Base-by-base conservation (phyloP, 2,329 filamentous ascomycete species). In the Diaporthe batatas region DNA sequence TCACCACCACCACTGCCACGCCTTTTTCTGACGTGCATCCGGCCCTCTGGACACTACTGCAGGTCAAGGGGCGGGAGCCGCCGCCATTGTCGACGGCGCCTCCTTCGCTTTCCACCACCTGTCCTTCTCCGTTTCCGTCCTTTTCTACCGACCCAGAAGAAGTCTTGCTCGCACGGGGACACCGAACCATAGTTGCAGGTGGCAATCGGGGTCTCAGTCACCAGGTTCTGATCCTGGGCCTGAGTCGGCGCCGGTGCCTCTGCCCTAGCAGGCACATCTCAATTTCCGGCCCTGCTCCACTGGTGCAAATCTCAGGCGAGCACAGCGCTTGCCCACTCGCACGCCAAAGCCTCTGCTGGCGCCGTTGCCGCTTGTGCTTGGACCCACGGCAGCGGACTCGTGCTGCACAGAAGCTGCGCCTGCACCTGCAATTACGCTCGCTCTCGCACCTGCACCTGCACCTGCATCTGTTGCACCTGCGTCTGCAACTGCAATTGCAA, bases 231-330 rank as follows among this genome's bases (percentile, higher is more conserved):
- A 25, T 53, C 34, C 72, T 62, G 25, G 18, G 54, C 32, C 44
- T 62, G 47, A 68, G 47, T 59, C 62, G 72, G 57, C 42, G 64
- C 42, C 68, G 58, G 36, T 47, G 12, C 34, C 16, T 62, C n/a
- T 57, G 71, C 71, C 64, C 71, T 58, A 54, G 64, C 55, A 51
- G n/a, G 53, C 69, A 58, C 72, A 74, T 74, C 58, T 74, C 72
- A 53, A 55, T 39, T 59, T 64, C 64, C 51, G 54, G 58, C 42
- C 57, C 49, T 49, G 36, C 62, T 55, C 70, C 70, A 68, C 70
- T 36, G 44, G 44, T 36, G 70, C 70, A 68, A 72, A 72, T 59
- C 62, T 72, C 70, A 58, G 54, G 51, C 58, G 64, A 47, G 25
- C 25, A n/a, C 59, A 68, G 58, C 68, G 44, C 42, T 42, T 51